These are phyloP conservation scores for Myotisia sp. DNA, from an alignment of 2,329 filamentous ascomycete genomes.

Conservation along the genomic window DNA sequence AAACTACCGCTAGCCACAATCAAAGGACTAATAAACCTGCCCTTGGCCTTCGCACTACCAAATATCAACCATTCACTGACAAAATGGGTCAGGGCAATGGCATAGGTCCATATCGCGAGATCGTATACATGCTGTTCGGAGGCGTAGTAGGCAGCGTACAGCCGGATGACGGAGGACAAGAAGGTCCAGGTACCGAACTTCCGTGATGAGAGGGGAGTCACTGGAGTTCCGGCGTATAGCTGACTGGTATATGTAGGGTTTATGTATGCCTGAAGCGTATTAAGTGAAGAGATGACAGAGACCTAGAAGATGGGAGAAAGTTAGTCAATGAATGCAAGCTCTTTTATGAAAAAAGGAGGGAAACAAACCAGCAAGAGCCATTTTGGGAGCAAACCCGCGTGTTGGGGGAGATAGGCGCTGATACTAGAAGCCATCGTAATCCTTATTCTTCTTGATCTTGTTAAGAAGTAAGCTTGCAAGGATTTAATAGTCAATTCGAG, in stretches of 20 bases:
- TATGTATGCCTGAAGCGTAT: constrained; percentile 69
- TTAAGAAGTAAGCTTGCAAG: too few species aligned
- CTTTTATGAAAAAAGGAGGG: background rate
- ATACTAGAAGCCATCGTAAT: too few species aligned
- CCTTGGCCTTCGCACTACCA: constrained; percentile 54
- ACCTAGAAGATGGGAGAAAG: constrained; percentile 41
- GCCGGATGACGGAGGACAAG: constrained; percentile 58
- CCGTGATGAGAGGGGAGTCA: constrained; percentile 61
- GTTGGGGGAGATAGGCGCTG: constrained; percentile 21
- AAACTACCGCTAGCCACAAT: constrained; percentile 41
- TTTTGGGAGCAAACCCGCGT: constrained; percentile 44
- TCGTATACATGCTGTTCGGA: constrained; percentile 59
- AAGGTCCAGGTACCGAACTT: constrained; percentile 84
- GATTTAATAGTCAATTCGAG: too few species aligned
- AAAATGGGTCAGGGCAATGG: constrained; percentile 64
- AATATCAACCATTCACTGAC: constrained; percentile 67
- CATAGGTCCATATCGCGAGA: constrained; percentile 67
- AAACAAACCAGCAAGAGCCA: constrained; percentile 49
- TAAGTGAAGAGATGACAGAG: constrained; percentile 66
- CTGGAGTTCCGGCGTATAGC: constrained; percentile 51
- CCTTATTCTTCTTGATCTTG: too few species aligned
- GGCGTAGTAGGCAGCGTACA: constrained; percentile 76
- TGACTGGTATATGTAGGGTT: constrained; percentile 72
- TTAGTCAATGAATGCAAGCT: constrained; percentile 6
- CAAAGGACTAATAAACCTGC: constrained; percentile 45